phyloP scores from a whole-genome alignment of 129 eudicot species.

The Gnaphalium uliginosum region DNA sequence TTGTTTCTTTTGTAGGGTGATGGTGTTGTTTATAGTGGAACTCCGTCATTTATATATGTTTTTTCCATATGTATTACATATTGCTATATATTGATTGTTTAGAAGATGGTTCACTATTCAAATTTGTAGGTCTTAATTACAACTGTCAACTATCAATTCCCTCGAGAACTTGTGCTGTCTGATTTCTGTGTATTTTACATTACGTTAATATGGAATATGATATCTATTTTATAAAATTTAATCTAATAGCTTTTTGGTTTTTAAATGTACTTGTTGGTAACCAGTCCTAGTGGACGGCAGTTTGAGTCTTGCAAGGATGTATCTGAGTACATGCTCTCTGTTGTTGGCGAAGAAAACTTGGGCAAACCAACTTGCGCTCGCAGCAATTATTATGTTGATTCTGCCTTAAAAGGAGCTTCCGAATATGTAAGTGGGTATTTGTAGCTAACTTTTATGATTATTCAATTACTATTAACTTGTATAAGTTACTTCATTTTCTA shows the following conservation, averaged over 20 bases:
- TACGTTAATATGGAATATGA: background rate
- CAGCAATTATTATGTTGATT: conserved; percentile 20
- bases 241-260: conserved; percentile 18
- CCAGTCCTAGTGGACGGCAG: conserved; percentile 86
- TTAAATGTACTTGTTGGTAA: conserved; percentile 31
- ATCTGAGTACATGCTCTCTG: conserved; percentile 70
- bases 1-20: background rate
- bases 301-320: conserved; percentile 80
- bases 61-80: background rate
- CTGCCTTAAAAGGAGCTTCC: conserved; percentile 35
- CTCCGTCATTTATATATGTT: background rate
- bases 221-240: conserved; percentile 9
- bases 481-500: background rate
- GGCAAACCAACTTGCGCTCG: conserved; percentile 27
- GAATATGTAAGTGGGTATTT: conserved; percentile 49
- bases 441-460: background rate
- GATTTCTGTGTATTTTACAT: background rate
- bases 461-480: conserved; percentile 2
- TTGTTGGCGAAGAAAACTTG: conserved; percentile 47
- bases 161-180: background rate
- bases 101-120: background rate
- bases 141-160: background rate
- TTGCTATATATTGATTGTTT: conserved; percentile 9
- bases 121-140: background rate
- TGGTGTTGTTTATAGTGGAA: too few species aligned